Base-by-base conservation (phyloP, 176 grass and related monocot species). In the Thalia dealbata region DNA sequence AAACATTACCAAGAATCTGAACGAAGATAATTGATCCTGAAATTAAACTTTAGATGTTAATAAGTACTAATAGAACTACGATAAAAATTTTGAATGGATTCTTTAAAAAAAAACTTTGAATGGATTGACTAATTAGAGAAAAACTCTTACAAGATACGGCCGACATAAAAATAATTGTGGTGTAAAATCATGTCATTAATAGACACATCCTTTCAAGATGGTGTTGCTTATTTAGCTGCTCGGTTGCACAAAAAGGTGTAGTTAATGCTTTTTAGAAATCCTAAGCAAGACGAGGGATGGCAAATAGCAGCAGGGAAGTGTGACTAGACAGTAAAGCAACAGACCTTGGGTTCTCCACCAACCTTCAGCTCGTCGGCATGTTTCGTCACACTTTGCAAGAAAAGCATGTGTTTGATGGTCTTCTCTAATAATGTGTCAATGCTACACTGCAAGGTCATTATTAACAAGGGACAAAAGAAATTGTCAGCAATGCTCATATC, bases 391-490 rank as follows among this genome's bases (percentile, higher is more conserved):
- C 86, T 88, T 86, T 92, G 89, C 73, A 92, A 88, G 86, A 92
- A 92, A 76, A 92, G 83, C 86, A 92, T 86, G 83, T 92, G 90
- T 76, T 92, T 92, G 75, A 92, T 84, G 55, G 86, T 88, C 78
- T 92, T 92, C 78, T 88, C 90, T 68, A 92, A 79, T 74, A 88
- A 86, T 76, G 83, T 78, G 84, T 86, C 90, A 82, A 92, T 92
- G 81, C 90, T 92, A 81, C 81, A 92, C 86, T 88, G 79, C 70
- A 73, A 71, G 59, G 42, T 73, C 16, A 81, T 54, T 78, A 73
- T 44, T 19, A 42, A 70, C 50, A 72, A 78, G 43, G 23, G 61
- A 44, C 59, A 74, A 64, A 58, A 55, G n/a, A 61, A 52, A 73
- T 60, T 58, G 72, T n/a, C 56, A 48, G 22, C 52, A 48, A 2